A percentile compares a stretch with the other conserved stretches of the same genome.
Conservation (phyloP, 2,329 filamentous ascomycete species). For the Macrophomina phaseolina region DNA sequence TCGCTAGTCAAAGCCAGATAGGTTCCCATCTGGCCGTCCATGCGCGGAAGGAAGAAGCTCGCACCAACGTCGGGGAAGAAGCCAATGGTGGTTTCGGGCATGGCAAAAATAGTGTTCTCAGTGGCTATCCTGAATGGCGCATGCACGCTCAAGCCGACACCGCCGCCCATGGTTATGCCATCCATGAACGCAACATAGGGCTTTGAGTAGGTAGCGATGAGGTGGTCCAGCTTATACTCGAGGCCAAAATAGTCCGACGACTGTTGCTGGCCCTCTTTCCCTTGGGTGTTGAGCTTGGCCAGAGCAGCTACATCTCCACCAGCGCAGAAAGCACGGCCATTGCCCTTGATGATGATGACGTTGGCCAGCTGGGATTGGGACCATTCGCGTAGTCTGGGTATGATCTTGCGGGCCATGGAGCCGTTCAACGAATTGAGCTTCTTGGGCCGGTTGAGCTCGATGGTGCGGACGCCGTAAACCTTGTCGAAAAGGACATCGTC, state of each 20-base stretch:
- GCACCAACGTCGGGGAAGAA: conserved; percentile 99
- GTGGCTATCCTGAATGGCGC: conserved; percentile 96
- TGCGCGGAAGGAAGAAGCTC: conserved; percentile 90
- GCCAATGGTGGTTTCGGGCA: conserved; percentile 98
- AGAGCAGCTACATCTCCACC: conserved; percentile 88
- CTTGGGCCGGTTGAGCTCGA: conserved; percentile 90
- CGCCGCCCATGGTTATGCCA: conserved; percentile 97
- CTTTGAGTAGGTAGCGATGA: conserved; percentile 91
- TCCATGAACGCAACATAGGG: conserved; percentile 97
- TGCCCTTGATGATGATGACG: conserved; percentile 88
- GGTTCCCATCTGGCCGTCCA: conserved; percentile 85
- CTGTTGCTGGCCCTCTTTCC: conserved; percentile 71
- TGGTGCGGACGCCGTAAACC: conserved; percentile 85
- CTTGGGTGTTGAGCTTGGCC: conserved; percentile 72
- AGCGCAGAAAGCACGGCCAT: conserved; percentile 86
- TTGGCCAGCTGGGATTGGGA: conserved; percentile 93
- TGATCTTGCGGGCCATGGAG: conserved; percentile 95
- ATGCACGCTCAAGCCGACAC: conserved; percentile 91
- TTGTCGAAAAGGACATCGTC: conserved; percentile 94
- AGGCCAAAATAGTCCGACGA: conserved; percentile 88
- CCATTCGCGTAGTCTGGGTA: conserved; percentile 90
- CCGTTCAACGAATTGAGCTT: conserved; percentile 92
- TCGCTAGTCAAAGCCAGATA: conserved; percentile 94
- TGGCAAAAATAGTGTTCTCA: conserved; percentile 92
- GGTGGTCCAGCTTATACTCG: conserved; percentile 95